Evolutionary conservation across 192 early-diverging fungal genomes (phyloP), one percentile per base, ranked within the genome.

Genomic region (Chytriomyces sp.): DNA sequence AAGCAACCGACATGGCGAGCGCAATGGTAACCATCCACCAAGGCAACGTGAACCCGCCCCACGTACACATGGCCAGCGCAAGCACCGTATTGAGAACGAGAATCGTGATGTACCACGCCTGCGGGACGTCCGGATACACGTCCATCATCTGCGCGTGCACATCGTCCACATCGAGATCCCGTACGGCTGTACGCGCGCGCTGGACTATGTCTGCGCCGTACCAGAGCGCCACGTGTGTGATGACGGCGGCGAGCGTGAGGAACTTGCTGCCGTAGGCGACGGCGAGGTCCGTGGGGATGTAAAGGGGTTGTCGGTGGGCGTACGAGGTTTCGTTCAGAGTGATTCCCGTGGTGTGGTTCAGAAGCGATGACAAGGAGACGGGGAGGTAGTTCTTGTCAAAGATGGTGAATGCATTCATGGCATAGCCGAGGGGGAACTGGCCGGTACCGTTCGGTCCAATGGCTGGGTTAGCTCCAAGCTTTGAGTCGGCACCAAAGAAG

Each of bases 81-180:
- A 64, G 12, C 12, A 73, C 56, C 3, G 56, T 22, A 33, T 53
- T 73, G 39, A 61, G 14, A 28, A 41, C 38, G 59, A 91, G 85
- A 41, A 86, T 59, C 26, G 33, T 34, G 30, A 66, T 40, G 72
- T 89, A 93, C 85, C 84, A 85, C 77, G 78, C 85, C 53, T 81
- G 75, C 33, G 90, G 91, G 19, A 92, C 83, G 44, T 92, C 90
- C 4, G 81, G 80, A 64, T 93, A 93, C 19, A 77, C 72, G 37
- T 73, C 79, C 90, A 93, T 93, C 25, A 93, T 55, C 63, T 84
- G 77, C 60, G 79, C 81, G 77, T 93, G 91, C 33, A 91, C 83
- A 72, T 91, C 91, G 17, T 65, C 28, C 25, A 40, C 52, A 40
- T 75, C 63, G 55, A 75, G 52, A 41, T 65, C 63, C 2, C 64